Conservation (phyloP, 257 asterid species). For the Schizonepeta tenuifolia region DNA sequence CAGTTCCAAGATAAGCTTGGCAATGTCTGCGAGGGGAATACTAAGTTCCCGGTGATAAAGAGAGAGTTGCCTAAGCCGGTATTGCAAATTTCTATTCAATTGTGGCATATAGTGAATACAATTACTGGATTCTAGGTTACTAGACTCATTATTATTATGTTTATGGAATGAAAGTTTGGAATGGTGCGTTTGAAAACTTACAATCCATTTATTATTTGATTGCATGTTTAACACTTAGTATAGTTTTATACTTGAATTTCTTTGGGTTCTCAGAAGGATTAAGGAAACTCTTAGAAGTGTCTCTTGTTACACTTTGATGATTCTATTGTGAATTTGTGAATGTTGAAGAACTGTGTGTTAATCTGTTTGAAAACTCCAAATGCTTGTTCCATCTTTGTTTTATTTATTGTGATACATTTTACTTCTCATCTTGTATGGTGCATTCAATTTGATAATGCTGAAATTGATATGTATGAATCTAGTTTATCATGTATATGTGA, state of each 20-base stretch:
- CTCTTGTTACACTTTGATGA: neutral
- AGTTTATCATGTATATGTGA: neutral
- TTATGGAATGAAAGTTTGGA: neutral
- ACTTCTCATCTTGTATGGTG: neutral
- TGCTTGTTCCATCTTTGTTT: neutral
- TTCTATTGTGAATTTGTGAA: neutral
- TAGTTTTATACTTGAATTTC: neutral
- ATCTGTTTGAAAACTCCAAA: neutral
- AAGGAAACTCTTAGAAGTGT: neutral
- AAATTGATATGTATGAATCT: neutral
- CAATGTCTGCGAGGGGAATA: constrained; percentile 89
- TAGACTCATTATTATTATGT: neutral
- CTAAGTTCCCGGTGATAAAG: constrained; percentile 72
- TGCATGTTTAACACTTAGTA: constrained; percentile 1
- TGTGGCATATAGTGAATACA: neutral
- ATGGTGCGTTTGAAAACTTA: neutral
- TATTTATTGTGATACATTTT: constrained; percentile 4
- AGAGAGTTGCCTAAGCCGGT: constrained; percentile 95
- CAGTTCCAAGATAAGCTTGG: constrained; percentile 99
- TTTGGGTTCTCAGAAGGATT: neutral
- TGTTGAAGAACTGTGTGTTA: neutral
- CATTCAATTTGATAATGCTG: constrained; percentile 14
- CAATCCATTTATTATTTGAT: neutral
- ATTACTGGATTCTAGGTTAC: constrained; percentile 12
- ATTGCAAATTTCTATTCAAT: constrained; percentile 10